Evolutionary conservation across 1,284 basidiomycete genomes (phyloP).

Genomic region (Stereum hirsutum): DNA sequence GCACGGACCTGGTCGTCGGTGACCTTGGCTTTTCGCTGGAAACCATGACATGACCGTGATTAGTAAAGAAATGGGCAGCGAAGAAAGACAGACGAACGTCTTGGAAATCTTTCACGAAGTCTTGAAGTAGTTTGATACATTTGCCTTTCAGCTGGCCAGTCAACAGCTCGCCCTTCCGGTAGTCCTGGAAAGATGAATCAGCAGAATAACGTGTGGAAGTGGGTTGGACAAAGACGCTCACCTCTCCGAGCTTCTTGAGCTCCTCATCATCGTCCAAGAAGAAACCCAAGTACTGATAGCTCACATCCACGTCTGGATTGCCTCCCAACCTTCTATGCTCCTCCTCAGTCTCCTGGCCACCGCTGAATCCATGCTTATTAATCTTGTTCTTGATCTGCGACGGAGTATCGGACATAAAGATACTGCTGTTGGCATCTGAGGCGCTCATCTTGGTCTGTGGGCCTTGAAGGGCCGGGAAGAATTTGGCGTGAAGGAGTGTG

Average conservation of each 20-base stretch:
- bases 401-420: slow-evolving; percentile 93
- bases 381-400: slow-evolving; percentile 98
- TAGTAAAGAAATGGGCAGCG: slow-evolving; percentile 1
- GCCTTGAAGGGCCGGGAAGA: slow-evolving; percentile 97
- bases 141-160: slow-evolving; percentile 91
- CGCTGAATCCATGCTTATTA: slow-evolving; percentile 88
- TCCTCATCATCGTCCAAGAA: slow-evolving; percentile 94
- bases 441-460: slow-evolving; percentile 99
- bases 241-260: slow-evolving; percentile 69
- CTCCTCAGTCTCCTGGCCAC: slow-evolving; percentile 88
- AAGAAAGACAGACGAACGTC: slow-evolving; percentile 42
- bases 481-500: slow-evolving; percentile 87
- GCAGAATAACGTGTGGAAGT: background rate
- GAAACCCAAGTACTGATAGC: slow-evolving; percentile 95
- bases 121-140: slow-evolving; percentile 81
- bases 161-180: slow-evolving; percentile 81
- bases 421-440: slow-evolving; percentile 82
- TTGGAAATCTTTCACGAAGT: slow-evolving; percentile 86
- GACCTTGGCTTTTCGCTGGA: slow-evolving; percentile 71
- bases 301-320: slow-evolving; percentile 92
- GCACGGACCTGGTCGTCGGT: slow-evolving; percentile 70
- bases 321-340: slow-evolving; percentile 88
- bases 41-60: slow-evolving; percentile 15
- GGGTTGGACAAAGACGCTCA: slow-evolving; percentile 24
- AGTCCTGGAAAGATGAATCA: slow-evolving; percentile 50